Evolutionary conservation across 495 filamentous ascomycete genomes (phyloP).

Genomic region (Parachaetomium inaequale): DNA sequence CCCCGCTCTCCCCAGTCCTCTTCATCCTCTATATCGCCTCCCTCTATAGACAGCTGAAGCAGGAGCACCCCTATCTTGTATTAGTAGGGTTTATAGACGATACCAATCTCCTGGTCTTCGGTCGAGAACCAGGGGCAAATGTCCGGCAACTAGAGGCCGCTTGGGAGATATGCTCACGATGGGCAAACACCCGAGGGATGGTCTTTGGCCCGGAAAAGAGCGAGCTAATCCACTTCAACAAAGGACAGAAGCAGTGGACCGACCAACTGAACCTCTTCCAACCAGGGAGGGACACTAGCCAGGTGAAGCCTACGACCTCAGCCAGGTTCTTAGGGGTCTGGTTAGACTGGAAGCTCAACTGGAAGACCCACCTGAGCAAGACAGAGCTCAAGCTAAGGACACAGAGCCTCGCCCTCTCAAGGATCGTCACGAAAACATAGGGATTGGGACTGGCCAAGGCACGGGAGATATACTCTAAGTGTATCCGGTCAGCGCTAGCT

Average conservation of each 20-base stretch:
- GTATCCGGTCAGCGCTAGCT: too few species aligned
- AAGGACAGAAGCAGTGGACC: not conserved
- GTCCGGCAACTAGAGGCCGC: not conserved
- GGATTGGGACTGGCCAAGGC: too few species aligned
- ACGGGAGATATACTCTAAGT: too few species aligned
- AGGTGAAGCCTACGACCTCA: not conserved
- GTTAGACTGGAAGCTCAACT: not conserved
- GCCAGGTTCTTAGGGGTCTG: not conserved
- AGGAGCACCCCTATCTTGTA: not conserved
- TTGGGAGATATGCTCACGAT: not conserved
- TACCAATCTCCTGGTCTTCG: not conserved
- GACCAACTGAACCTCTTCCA: not conserved
- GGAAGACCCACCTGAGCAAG: not conserved
- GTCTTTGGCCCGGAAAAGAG: not conserved
- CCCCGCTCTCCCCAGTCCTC: not conserved
- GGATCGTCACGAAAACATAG: too few species aligned
- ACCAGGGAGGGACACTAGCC: not conserved
- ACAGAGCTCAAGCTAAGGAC: too few species aligned
- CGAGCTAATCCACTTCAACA: not conserved
- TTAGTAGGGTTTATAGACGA: not conserved
- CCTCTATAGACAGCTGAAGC: not conserved
- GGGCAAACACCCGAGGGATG: not conserved
- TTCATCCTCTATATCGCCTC: not conserved
- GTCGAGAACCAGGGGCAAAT: not conserved
- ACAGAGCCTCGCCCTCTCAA: too few species aligned